A percentile compares a stretch with the other conserved stretches of the same genome.
phyloP scores from a whole-genome alignment of 768 basidiomycete genomes.

The Tremella yokohamensis region DNA sequence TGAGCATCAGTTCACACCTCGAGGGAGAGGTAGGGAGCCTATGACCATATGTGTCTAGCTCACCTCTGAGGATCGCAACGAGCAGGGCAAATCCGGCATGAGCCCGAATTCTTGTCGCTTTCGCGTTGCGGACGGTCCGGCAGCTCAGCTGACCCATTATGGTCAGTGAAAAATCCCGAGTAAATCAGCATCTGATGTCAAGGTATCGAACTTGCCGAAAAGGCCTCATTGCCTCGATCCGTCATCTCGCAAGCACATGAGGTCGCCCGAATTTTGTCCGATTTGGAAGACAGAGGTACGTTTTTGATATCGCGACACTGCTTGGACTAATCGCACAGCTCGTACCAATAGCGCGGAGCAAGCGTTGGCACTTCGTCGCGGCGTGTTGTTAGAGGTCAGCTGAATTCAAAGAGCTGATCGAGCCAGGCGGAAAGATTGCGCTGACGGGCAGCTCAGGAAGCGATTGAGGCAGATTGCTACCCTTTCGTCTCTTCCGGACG shows the following conservation, averaged over 20 bases:
- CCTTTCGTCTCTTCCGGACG: background rate
- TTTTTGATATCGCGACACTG: conserved; percentile 16
- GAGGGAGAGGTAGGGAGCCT: conserved; percentile 64
- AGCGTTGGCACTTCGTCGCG: background rate
- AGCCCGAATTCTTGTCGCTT: conserved; percentile 37
- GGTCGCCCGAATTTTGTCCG: conserved; percentile 62
- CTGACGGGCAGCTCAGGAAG: background rate
- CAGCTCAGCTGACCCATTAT: conserved; percentile 41
- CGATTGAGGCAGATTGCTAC: background rate
- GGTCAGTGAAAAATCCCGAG: conserved; percentile 24
- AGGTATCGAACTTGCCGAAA: conserved; percentile 84
- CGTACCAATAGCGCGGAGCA: background rate
- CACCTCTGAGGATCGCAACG: background rate
- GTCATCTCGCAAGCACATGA: conserved; percentile 64
- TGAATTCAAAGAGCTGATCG: too few species aligned
- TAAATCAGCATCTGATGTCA: background rate
- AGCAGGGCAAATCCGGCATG: too few species aligned
- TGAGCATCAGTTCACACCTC: conserved; percentile 66
- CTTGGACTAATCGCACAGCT: background rate
- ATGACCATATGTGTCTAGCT: conserved; percentile 9
- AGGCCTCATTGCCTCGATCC: conserved; percentile 76
- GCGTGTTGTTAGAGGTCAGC: background rate
- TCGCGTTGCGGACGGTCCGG: conserved; percentile 46
- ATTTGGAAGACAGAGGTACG: conserved; percentile 59
- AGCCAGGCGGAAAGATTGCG: background rate